Evolutionary conservation across 768 basidiomycete species (phyloP).

Genomic region (Leccinum longicurvipes): DNA sequence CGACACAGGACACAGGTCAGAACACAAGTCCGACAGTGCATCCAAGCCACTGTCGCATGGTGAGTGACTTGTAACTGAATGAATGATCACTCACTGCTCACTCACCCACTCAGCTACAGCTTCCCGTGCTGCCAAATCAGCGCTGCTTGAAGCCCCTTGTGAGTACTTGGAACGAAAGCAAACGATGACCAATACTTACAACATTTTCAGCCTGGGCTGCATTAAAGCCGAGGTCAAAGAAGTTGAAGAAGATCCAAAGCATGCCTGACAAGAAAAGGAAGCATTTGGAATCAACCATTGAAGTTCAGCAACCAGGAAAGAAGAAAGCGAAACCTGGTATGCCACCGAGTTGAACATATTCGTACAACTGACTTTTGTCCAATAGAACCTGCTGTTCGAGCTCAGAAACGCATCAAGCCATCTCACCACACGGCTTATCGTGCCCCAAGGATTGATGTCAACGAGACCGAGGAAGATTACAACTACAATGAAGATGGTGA

Average conservation of each 20-base stretch:
- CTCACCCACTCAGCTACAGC: neutral
- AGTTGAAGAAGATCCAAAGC: neutral
- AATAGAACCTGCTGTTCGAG: too few species aligned
- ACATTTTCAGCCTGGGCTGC: neutral
- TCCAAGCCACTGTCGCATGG: neutral
- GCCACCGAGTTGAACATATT: neutral
- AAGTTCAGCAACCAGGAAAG: too few species aligned
- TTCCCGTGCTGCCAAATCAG: neutral
- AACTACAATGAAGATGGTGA: neutral
- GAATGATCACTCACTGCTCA: neutral
- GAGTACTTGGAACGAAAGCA: neutral
- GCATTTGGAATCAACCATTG: too few species aligned
- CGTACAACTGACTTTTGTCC: neutral
- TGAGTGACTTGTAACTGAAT: neutral
- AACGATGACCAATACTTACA: neutral
- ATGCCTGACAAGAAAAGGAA: neutral
- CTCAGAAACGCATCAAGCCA: too few species aligned
- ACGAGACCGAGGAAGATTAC: neutral
- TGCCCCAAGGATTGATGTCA: neutral
- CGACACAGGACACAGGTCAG: too few species aligned
- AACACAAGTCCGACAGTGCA: neutral
- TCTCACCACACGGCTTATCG: too few species aligned
- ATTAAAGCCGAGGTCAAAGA: neutral
- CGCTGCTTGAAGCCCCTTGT: neutral
- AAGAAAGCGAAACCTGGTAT: neutral